Conservation (phyloP, 345 rosid species). For the Mallotus nudiflorus region DNA sequence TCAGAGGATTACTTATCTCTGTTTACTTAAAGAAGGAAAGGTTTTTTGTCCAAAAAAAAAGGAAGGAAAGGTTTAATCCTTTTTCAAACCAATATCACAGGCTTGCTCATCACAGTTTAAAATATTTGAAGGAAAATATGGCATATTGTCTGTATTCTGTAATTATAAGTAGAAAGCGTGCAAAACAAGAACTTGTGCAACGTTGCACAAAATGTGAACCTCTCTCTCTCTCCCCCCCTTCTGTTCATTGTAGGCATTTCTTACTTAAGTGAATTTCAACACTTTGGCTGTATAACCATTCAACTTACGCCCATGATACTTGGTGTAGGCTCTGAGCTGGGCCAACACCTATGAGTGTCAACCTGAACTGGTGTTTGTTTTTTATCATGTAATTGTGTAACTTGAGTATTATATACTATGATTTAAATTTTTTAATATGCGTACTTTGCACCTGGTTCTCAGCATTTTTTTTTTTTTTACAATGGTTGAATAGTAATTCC, state of each 20-base stretch:
- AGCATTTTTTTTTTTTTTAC: neutral
- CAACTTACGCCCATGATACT: neutral
- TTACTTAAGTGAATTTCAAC: neutral
- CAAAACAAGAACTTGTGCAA: too few species aligned
- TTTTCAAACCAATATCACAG: neutral
- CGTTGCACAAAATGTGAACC: too few species aligned
- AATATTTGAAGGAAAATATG: neutral
- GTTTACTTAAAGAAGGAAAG: neutral
- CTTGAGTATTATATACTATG: conserved; percentile 1
- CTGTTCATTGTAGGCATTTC: neutral
- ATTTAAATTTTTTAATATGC: neutral
- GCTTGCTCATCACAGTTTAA: neutral
- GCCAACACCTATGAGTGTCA: neutral
- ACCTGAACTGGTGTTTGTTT: neutral
- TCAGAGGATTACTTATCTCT: neutral
- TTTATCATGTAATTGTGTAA: conserved; percentile 7
- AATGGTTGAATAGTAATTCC: conserved; percentile 2
- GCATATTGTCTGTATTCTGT: neutral
- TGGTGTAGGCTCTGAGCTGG: neutral
- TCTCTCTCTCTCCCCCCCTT: neutral
- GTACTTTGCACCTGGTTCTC: neutral
- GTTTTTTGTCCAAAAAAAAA: too few species aligned
- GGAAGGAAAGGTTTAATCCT: neutral
- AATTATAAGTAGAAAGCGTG: neutral
- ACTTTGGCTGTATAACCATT: neutral